These are phyloP conservation scores for Neoboletus brunneissimus DNA, from an alignment of 768 basidiomycete species.

Conservation along the genomic window DNA sequence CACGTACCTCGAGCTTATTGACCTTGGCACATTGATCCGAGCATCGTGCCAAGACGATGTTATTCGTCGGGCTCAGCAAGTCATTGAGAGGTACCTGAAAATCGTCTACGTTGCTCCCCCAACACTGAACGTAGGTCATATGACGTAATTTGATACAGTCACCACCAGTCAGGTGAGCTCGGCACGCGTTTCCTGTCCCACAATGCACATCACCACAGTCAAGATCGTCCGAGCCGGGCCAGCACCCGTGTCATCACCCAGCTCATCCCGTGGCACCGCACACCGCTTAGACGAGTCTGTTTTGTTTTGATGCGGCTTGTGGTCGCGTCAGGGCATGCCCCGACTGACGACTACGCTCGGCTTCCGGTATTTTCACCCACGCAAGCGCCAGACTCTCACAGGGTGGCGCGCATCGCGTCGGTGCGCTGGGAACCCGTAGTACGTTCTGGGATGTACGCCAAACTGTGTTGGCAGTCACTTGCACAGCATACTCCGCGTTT, in stretches of 20 bases:
- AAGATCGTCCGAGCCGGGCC: background rate
- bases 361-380: background rate
- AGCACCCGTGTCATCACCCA: background rate
- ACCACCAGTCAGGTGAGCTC: conserved; percentile 3
- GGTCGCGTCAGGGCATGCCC: background rate
- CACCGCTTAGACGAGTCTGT: too few relatives aligned
- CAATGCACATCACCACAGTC: background rate
- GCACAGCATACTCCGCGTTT: background rate
- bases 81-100: background rate
- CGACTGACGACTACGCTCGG: background rate
- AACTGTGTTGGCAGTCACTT: background rate
- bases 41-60: conserved; percentile 1
- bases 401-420: background rate
- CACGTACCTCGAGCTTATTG: conserved; percentile 14
- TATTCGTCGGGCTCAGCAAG: background rate
- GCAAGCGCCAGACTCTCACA: background rate
- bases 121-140: background rate
- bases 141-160: background rate
- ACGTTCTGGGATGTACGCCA: background rate
- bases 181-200: background rate
- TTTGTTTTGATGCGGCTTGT: background rate
- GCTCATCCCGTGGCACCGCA: background rate
- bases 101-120: background rate
- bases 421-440: background rate
- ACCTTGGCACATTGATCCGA: conserved; percentile 26